A percentile compares a stretch with the other conserved stretches of the same genome.
Evolutionary conservation across 2,329 filamentous ascomycete species (phyloP).

Genomic region (Fusarium verticillioides): DNA sequence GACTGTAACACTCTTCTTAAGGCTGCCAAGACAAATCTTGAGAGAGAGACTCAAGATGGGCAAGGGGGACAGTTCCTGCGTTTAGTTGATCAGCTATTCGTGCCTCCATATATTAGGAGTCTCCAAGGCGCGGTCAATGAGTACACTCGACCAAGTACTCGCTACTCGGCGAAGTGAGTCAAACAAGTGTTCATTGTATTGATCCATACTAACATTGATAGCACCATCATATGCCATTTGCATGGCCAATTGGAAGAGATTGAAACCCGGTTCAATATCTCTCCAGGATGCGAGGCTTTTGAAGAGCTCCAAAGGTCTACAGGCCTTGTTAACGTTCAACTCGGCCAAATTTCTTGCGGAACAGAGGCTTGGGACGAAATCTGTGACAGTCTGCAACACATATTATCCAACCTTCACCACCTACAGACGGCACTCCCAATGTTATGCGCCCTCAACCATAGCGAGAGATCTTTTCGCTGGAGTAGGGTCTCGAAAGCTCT

Average conservation of each 20-base stretch:
- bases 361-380: not conserved
- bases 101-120: not conserved
- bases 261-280: not conserved
- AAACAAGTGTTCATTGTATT: not conserved
- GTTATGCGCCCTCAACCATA: not conserved
- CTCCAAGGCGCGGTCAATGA: not conserved
- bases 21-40: not conserved
- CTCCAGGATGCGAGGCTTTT: not conserved
- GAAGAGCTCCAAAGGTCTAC: not conserved
- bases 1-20: not conserved
- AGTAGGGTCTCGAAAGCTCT: not conserved
- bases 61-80: not conserved
- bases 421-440: not conserved
- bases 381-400: not conserved
- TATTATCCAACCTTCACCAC: not conserved
- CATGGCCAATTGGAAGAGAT: not conserved
- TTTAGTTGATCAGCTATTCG: not conserved
- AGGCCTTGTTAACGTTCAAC: not conserved
- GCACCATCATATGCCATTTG: not conserved
- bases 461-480: not conserved
- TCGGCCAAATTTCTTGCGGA: not conserved
- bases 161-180: not conserved
- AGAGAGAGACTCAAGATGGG: not conserved
- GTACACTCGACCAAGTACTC: not conserved
- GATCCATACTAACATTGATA: not conserved